phyloP scores from a whole-genome alignment of 140 eudicot species.

The Anethum foeniculum region DNA sequence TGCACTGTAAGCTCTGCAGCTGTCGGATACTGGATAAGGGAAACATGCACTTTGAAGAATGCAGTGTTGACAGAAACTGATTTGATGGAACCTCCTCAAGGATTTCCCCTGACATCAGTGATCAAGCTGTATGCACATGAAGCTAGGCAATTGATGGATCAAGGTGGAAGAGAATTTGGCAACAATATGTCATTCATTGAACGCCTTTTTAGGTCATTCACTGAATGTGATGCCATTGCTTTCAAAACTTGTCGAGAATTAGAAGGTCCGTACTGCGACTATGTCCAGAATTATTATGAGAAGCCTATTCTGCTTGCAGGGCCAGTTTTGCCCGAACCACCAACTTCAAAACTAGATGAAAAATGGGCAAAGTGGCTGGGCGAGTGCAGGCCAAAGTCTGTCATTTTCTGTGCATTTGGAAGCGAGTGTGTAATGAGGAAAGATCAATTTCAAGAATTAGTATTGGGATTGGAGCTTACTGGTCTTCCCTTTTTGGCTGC shows the following conservation, averaged over 20 bases:
- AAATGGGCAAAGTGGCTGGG: slow-evolving; percentile 27
- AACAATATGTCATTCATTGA: slow-evolving; percentile 3
- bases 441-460: slow-evolving; percentile 24
- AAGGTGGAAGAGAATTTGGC: slow-evolving; percentile 8
- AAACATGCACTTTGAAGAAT: background rate
- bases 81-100: slow-evolving; percentile 17
- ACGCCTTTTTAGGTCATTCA: background rate
- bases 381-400: slow-evolving; percentile 10
- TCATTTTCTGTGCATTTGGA: slow-evolving; percentile 32
- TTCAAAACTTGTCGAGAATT: slow-evolving; percentile 19
- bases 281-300: slow-evolving; percentile 17
- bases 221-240: slow-evolving; percentile 22
- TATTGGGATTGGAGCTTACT: slow-evolving; percentile 23
- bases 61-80: slow-evolving; percentile 1
- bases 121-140: slow-evolving; percentile 25
- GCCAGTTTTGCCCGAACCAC: slow-evolving; percentile 27
- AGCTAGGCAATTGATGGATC: slow-evolving; percentile 8
- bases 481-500: slow-evolving; percentile 30
- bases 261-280: background rate
- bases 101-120: slow-evolving; percentile 16
- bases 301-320: slow-evolving; percentile 31
- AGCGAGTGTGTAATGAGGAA: slow-evolving; percentile 20
- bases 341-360: slow-evolving; percentile 18
- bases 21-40: slow-evolving; percentile 16
- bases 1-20: slow-evolving; percentile 23